phyloP scores from a whole-genome alignment of 306 rosid species.

The Castanea crenata region DNA sequence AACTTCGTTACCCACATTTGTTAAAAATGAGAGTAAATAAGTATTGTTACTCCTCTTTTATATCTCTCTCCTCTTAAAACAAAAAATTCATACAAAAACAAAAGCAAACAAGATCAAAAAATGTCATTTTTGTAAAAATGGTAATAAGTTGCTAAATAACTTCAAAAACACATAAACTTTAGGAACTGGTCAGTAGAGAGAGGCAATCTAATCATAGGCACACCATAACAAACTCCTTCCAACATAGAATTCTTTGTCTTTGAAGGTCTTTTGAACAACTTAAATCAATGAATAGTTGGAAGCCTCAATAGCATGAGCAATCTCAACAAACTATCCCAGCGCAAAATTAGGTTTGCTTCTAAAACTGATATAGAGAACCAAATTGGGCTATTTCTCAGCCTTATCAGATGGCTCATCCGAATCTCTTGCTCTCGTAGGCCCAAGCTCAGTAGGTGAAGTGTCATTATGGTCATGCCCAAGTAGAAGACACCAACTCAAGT shows the following conservation, averaged over 20 bases:
- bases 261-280: slow-evolving; percentile 48
- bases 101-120: too few species aligned
- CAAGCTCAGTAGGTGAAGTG: rapidly evolving
- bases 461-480: rapidly evolving
- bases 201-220: too few species aligned
- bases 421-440: too few species aligned
- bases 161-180: too few species aligned
- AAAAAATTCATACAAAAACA: too few species aligned
- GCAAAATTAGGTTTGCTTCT: slow-evolving; percentile 47
- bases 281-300: slow-evolving; percentile 50
- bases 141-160: too few species aligned
- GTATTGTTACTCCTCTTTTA: too few species aligned
- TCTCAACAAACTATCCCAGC: slow-evolving; percentile 35
- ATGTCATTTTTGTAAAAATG: too few species aligned
- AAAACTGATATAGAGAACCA: slow-evolving; percentile 56
- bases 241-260: slow-evolving; percentile 49
- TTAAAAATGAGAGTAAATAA: too few species aligned
- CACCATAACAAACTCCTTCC: slow-evolving; percentile 40
- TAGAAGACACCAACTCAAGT: slow-evolving; percentile 12
- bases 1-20: too few species aligned
- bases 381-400: slow-evolving; percentile 39
- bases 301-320: slow-evolving; percentile 58
- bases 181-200: slow-evolving; percentile 44
- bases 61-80: too few species aligned
- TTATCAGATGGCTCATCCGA: slow-evolving; percentile 18